Evolutionary conservation across 169 alveolate species (phyloP), one percentile per base, ranked within the genome.

Genomic region (Plasmodium berghei): DNA sequence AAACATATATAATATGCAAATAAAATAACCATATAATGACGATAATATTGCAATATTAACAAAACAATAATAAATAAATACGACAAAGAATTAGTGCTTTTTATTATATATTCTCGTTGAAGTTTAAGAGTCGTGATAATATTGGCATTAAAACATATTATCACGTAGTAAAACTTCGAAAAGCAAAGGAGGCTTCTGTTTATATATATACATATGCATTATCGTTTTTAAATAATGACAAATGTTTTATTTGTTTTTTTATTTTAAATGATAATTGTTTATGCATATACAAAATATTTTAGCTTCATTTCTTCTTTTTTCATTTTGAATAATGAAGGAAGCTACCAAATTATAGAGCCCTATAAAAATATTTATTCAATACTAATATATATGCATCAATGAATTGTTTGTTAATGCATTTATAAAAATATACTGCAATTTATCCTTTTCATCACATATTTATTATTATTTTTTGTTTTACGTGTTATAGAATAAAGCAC

Each of bases 161-260:
- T 58, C 87, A 73, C 46, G 87, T 73, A 73, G 87, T 73, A 56
- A 73, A 72, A 73, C 87, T 73, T 73, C 87, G 46, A 73, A 73
- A 56, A 73, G 20, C 52, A 73, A 73, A 73, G 14, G 34, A 9
- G 87, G 87, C 59, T 73, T 73, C 42, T 26, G 22, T 34, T 42
- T 73, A 5, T 42, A 52, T 58, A 58, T 58, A 73, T 62, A 72
- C 48, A 70, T 46, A 14, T 56, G 9, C 9, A 40, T 34, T 58
- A 73, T n/a, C 72, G 12, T 40, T 72, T 73, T 73, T 56, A 34
- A 62, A 48, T 63, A 73, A 58, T 28, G 16, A 9, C 24, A 56
- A 73, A 73, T 56, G 87, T 73, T 73, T 73, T 73, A 56, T 73
- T 73, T 63, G n/a, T n/a, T 56, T 73, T 34, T 73, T 73, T 73